These are phyloP conservation scores for Silybum marianum DNA, from an alignment of 129 eudicot genomes.

Conservation along the genomic window DNA sequence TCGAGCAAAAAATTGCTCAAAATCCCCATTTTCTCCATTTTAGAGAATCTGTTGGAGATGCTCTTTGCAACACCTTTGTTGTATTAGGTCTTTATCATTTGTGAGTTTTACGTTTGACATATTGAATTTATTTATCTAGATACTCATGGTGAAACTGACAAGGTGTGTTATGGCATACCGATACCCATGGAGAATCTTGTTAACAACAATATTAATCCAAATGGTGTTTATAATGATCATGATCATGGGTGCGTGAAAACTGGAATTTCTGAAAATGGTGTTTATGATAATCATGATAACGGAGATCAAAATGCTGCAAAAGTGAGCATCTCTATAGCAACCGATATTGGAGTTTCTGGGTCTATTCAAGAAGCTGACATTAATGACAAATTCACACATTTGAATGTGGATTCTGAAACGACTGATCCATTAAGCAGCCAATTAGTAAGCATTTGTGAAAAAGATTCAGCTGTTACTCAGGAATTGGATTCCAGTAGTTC, in stretches of 20 bases:
- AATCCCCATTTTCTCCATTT: too few relatives aligned
- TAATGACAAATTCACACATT: slow-evolving; percentile 6
- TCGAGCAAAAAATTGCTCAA: too few relatives aligned
- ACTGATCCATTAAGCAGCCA: slow-evolving; percentile 20
- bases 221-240: slow-evolving; percentile 9
- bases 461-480: slow-evolving; percentile 14
- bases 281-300: slow-evolving; percentile 15
- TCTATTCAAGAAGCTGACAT: background rate
- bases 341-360: slow-evolving; percentile 5
- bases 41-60: too few relatives aligned
- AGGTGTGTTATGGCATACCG: background rate
- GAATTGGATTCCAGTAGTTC: slow-evolving; percentile 30
- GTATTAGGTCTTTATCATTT: background rate
- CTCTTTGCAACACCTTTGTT: background rate
- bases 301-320: slow-evolving; percentile 27
- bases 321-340: slow-evolving; percentile 12
- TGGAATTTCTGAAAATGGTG: slow-evolving; percentile 9
- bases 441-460: slow-evolving; percentile 7
- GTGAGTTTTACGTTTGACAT: slow-evolving; percentile 6
- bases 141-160: slow-evolving; percentile 25
- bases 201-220: background rate
- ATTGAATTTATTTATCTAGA: slow-evolving; percentile 12
- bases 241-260: slow-evolving; percentile 19
- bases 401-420: slow-evolving; percentile 11
- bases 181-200: slow-evolving; percentile 15